These are phyloP conservation scores for Euryodendron excelsum DNA, from an alignment of 148 eudicot species.

Conservation along the genomic window DNA sequence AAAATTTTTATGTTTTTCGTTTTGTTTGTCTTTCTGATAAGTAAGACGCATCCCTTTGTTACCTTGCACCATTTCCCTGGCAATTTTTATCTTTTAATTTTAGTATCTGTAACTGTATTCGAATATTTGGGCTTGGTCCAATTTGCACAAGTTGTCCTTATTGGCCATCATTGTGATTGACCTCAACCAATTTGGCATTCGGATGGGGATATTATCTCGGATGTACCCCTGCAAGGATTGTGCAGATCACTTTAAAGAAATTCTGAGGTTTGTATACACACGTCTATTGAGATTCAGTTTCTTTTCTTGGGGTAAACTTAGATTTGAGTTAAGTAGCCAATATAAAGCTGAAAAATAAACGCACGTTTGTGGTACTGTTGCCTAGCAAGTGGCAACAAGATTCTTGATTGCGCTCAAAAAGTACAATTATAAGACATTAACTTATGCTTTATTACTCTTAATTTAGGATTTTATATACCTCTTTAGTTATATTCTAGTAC, in stretches of 20 bases:
- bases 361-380: neutral
- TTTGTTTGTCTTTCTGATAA: neutral
- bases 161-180: neutral
- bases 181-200: neutral
- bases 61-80: too few species aligned
- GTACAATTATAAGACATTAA: too few species aligned
- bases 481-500: too few species aligned
- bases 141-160: neutral
- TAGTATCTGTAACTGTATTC: neutral
- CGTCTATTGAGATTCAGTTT: neutral
- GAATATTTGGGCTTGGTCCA: neutral
- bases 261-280: slow-evolving; percentile 48
- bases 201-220: neutral
- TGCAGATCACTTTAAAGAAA: slow-evolving; percentile 37
- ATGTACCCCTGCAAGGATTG: slow-evolving; percentile 9
- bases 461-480: too few species aligned
- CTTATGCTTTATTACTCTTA: too few species aligned
- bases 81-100: slow-evolving; percentile 29
- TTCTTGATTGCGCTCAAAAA: too few species aligned
- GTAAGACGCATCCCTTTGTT: too few species aligned
- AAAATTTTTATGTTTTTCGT: neutral
- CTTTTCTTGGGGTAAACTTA: neutral
- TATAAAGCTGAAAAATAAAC: neutral
- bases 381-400: neutral
- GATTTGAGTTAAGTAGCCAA: neutral